Evolutionary conservation across 495 filamentous ascomycete species (phyloP).

Genomic region (Penicillium tannophilum): DNA sequence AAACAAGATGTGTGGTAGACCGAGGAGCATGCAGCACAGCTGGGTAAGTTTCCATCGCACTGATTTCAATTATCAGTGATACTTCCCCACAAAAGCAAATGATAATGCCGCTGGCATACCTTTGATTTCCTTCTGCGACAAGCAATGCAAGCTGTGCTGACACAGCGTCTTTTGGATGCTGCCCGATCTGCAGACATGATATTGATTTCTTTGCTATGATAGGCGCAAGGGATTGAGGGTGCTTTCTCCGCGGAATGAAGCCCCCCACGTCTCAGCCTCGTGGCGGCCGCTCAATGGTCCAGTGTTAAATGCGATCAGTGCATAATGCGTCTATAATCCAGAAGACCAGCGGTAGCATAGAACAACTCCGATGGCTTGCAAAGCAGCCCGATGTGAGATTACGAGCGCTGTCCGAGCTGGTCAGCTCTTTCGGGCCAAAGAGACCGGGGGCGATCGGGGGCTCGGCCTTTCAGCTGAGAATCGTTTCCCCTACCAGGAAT

Average conservation of each 20-base stretch:
- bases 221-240: constrained; percentile 12
- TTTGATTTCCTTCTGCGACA: constrained; percentile 90
- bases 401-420: constrained; percentile 1
- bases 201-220: constrained; percentile 20
- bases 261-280: constrained; percentile 29
- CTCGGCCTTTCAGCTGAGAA: not conserved
- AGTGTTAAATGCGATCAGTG: constrained; percentile 8
- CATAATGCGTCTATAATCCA: constrained; percentile 20
- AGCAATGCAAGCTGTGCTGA: constrained; percentile 91
- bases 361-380: constrained; percentile 1
- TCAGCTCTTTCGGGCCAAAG: not conserved
- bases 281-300: constrained; percentile 35
- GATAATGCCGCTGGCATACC: constrained; percentile 38
- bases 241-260: constrained; percentile 28
- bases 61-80: constrained; percentile 33
- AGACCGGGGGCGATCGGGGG: constrained; percentile 1
- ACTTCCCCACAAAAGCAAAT: not conserved
- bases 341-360: constrained; percentile 1
- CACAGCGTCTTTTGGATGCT: constrained; percentile 76
- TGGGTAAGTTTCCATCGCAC: constrained; percentile 92
- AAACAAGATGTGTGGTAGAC: constrained; percentile 82
- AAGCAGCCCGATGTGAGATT: not conserved
- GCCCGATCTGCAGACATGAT: constrained; percentile 37
- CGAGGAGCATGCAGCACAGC: constrained; percentile 90
- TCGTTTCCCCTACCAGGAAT: not conserved